phyloP scores from a whole-genome alignment of 805 yeast species.

The Torulaspora gathmanii region DNA sequence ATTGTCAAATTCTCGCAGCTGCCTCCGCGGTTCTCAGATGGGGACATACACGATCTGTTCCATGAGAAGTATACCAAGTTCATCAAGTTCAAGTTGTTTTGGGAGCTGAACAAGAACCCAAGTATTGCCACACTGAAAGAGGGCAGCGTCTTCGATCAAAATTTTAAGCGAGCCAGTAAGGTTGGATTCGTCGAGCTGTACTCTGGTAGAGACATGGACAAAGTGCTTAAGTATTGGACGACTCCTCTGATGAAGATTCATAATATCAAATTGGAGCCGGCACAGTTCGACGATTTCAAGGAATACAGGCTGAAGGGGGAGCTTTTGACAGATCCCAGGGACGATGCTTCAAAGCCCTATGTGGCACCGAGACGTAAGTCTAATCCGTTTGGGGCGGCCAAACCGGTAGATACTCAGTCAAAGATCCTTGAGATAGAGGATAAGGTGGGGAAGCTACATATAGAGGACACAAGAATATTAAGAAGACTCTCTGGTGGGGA shows the following conservation, averaged over 20 bases:
- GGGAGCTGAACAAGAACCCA: constrained; percentile 56
- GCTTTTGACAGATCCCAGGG: constrained; percentile 26
- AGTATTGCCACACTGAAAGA: constrained; percentile 58
- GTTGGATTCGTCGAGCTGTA: constrained; percentile 45
- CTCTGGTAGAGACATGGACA: constrained; percentile 39
- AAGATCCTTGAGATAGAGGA: constrained; percentile 61
- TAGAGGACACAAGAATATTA: constrained; percentile 42
- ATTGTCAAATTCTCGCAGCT: constrained; percentile 59
- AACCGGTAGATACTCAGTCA: constrained; percentile 73
- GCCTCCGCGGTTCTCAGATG: constrained; percentile 50
- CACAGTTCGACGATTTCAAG: constrained; percentile 39
- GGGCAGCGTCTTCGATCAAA: constrained; percentile 51
- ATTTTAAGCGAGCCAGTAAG: constrained; percentile 50
- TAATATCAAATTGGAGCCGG: constrained; percentile 35
- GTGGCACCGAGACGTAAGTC: constrained; percentile 38
- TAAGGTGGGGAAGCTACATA: constrained; percentile 39
- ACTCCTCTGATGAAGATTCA: constrained; percentile 36
- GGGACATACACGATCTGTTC: constrained; percentile 54
- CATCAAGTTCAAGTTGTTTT: constrained; percentile 56
- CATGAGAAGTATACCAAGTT: constrained; percentile 55
- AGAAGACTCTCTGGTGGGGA: constrained; percentile 27
- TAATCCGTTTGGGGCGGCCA: constrained; percentile 81
- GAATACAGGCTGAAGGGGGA: constrained; percentile 32
- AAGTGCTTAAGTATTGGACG: constrained; percentile 31
- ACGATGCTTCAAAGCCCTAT: constrained; percentile 27